Evolutionary conservation across 345 rosid genomes (phyloP).

Genomic region (Ricinus communis): DNA sequence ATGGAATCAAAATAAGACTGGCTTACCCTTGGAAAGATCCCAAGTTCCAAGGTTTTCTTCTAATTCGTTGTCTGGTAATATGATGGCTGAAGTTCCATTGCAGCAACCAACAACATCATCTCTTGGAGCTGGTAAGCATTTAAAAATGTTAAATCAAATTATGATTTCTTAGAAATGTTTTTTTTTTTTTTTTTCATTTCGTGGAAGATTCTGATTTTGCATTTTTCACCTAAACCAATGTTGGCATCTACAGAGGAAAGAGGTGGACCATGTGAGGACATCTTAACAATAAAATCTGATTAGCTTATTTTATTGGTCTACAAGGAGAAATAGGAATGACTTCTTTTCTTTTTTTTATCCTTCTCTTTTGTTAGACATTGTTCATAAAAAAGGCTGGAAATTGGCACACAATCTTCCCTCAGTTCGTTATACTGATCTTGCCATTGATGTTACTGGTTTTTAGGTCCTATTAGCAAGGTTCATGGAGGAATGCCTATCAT

Average conservation of each 20-base stretch:
- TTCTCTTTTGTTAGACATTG: no score
- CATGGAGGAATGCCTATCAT: constrained; percentile 47
- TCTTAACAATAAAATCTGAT: background rate
- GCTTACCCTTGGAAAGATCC: constrained; percentile 45
- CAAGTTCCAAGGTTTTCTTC: constrained; percentile 52
- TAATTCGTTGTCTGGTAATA: constrained; percentile 35
- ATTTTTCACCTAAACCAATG: background rate
- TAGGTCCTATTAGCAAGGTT: constrained; percentile 55
- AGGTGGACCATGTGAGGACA: background rate
- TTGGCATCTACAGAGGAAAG: background rate
- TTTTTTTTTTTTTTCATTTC: background rate
- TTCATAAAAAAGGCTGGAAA: no score
- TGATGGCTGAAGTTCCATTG: constrained; percentile 34
- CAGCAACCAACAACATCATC: constrained; percentile 40
- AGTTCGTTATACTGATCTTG: constrained; percentile 8
- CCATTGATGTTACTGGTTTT: constrained; percentile 15
- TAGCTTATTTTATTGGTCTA: no score
- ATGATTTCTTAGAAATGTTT: background rate
- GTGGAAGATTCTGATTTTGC: background rate
- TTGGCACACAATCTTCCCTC: background rate
- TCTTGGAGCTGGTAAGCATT: constrained; percentile 41
- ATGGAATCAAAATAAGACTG: constrained; percentile 49
- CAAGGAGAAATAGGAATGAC: no score
- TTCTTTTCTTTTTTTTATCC: no score
- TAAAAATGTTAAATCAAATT: constrained; percentile 1